These are phyloP conservation scores for Parmelia sp. DNA, from an alignment of 495 filamentous ascomycete species.

Conservation along the genomic window DNA sequence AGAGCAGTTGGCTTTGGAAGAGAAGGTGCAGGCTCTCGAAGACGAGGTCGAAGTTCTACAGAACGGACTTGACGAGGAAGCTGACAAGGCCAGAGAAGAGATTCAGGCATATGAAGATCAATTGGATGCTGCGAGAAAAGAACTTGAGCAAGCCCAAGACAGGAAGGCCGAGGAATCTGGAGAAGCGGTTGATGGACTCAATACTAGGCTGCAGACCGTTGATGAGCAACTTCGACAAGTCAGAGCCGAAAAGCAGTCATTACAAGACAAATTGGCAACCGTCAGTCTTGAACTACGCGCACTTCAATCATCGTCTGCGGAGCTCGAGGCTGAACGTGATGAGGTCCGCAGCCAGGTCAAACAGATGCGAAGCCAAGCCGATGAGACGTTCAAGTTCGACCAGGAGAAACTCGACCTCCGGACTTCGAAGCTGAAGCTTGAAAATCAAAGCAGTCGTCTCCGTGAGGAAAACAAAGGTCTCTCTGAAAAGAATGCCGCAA, in stretches of 20 bases:
- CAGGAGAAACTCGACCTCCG: slow-evolving; percentile 58
- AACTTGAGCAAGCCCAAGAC: slow-evolving; percentile 14
- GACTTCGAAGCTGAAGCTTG: slow-evolving; percentile 51
- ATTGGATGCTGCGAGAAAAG: slow-evolving; percentile 34
- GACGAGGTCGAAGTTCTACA: slow-evolving; percentile 76
- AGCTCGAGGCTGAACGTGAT: slow-evolving; percentile 57
- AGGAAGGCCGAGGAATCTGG: slow-evolving; percentile 25
- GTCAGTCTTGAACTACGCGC: slow-evolving; percentile 56
- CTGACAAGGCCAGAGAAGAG: slow-evolving; percentile 55
- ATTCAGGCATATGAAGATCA: slow-evolving; percentile 42
- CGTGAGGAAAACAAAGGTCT: slow-evolving; percentile 50
- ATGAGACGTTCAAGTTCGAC: slow-evolving; percentile 52
- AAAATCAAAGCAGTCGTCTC: slow-evolving; percentile 52
- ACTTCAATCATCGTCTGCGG: slow-evolving; percentile 46
- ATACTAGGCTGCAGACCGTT: slow-evolving; percentile 34
- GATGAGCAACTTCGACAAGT: slow-evolving; percentile 45
- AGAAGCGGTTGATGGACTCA: slow-evolving; percentile 21
- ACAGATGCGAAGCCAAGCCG: slow-evolving; percentile 42
- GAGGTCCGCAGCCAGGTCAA: slow-evolving; percentile 55
- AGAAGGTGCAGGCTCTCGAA: slow-evolving; percentile 68
- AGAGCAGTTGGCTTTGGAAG: slow-evolving; percentile 54
- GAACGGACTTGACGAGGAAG: slow-evolving; percentile 66
- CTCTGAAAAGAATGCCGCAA: slow-evolving; percentile 43
- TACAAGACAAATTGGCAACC: slow-evolving; percentile 58
- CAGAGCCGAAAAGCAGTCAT: slow-evolving; percentile 50